Base-by-base conservation (phyloP, 495 filamentous ascomycete species). In the Lineolata rhizophorae region DNA sequence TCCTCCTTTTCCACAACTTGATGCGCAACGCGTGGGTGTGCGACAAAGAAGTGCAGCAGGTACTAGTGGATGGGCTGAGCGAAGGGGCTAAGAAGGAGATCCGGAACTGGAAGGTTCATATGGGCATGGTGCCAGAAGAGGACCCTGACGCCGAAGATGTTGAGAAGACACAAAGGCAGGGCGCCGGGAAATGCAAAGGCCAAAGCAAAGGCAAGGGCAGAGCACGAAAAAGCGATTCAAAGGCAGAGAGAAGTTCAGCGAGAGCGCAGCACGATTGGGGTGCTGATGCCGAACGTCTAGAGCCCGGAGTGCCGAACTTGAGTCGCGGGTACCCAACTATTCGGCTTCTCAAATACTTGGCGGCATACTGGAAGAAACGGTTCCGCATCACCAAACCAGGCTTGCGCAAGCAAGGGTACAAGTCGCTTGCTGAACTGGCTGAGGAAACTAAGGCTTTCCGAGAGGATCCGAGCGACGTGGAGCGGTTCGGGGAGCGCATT, bases 371-470 rank as follows among this genome's bases (percentile, higher is more conserved):
- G 87, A 82, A 70, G 48, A 76, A 77, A 42, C 64, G 74, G 24
- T 99, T 90, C 49, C 61, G 56, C 4, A 62, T 90, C 30, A 77
- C 70, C 2, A 65, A 72, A 0, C 83, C 84, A 1, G 76, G 76
- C 0, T 43, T 95, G n/a, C 64, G 84, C 5, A 99, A 94, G 52
- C 61, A 70, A 43, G 87, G 87, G 2, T 94, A 95, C 46, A 79
- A 78, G 49, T 56, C 72, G 6, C 57, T 78, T 16, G 53, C 65
- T 24, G 59, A 62, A 17, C 49, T 95, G 8, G 68, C 79, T 44
- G 64, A 66, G 4, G 57, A 84, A 35, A 64, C 73, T 12, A 62
- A 62, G 16, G 57, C 52, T 10, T 85, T 74, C 38, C 54, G 65
- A 22, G 58, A 70, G n/a, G 66, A 72, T 28, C 54, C 61, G 0